Evolutionary conservation across 1,284 basidiomycete genomes (phyloP), one percentile per base, ranked within the genome.

Genomic region (Ustilago loliicola): DNA sequence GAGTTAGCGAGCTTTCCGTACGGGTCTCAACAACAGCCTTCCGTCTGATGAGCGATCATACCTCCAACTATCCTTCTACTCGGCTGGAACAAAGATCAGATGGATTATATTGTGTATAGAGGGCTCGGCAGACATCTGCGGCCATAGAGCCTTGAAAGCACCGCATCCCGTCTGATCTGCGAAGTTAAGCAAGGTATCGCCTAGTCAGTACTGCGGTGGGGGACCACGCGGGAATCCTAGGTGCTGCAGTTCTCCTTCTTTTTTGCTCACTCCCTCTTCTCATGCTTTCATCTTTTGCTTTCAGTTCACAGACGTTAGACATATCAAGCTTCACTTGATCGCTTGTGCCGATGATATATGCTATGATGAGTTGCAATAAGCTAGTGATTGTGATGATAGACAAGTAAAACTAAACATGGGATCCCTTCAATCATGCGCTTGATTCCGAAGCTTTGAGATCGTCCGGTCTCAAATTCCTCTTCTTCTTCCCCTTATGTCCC

Each of bases 161-260:
- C 91, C 90, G 90, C 91, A 92, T 92, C 91, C 91, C 90, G 90
- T 92, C 91, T 86, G 90, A 92, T 91, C 91, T 91, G 91, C 89
- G 90, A 89, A 91, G 90, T 91, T 91, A 92, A 92, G 89, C 90
- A 89, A 89, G 90, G 91, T 91, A 90, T 91, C 90, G 91, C 90
- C 89, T 87, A 91, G 91, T 91, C 91, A 92, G 91, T 92, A 92
- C 91, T 91, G 91, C 89, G 91, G 91, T 92, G 91, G 91, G 91
- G 91, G 91, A 92, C 91, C 91, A 92, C 90, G 89, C 89, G 90
- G 91, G 91, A 92, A 92, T 92, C 91, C 91, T 91, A 88, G 90
- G 90, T 91, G 91, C 90, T 90, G 91, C 91, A 91, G 91, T 91
- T 91, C 89, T 89, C 79, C 56, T 64, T 57, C 45, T 36, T 29